These are phyloP conservation scores for Backusella tarrabulga DNA, from an alignment of 192 early-diverging fungal genomes.

Conservation along the genomic window DNA sequence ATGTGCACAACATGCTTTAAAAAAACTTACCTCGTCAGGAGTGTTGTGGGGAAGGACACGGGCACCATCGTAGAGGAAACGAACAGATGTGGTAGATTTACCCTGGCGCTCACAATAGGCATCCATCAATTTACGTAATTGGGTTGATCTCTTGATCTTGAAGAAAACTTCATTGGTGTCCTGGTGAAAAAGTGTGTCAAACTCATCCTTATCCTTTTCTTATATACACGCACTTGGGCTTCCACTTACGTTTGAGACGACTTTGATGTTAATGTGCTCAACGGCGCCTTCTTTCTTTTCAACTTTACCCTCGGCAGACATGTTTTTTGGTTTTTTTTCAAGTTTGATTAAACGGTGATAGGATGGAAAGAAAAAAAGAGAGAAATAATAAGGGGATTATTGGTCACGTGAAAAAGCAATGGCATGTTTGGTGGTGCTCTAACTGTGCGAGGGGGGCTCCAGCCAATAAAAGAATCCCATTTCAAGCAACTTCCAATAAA, in stretches of 20 bases:
- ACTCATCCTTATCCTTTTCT: not conserved
- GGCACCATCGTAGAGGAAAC: constrained; percentile 90
- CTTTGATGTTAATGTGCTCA: constrained; percentile 93
- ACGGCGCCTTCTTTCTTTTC: constrained; percentile 45
- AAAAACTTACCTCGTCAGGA: constrained; percentile 69
- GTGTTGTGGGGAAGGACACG: constrained; percentile 78
- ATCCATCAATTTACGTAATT: constrained; percentile 91
- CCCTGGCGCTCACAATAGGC: constrained; percentile 89
- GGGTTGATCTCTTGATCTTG: constrained; percentile 94
- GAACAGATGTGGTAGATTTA: constrained; percentile 70
- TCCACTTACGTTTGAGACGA: constrained; percentile 76
- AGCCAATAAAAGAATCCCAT: too few relatives aligned
- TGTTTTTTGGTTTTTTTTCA: not conserved
- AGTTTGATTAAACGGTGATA: not conserved
- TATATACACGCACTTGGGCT: not conserved
- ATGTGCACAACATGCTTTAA: too few relatives aligned
- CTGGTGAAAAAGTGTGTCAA: constrained; percentile 35
- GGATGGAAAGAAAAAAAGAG: not conserved
- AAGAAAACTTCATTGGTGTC: constrained; percentile 85
- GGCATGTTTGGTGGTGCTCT: not conserved
- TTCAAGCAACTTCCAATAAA: not conserved
- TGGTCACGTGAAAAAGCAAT: not conserved
- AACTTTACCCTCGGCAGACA: constrained; percentile 28
- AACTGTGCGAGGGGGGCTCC: too few relatives aligned
- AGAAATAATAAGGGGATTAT: not conserved